Base-by-base conservation (phyloP, 2,329 filamentous ascomycete species). In the Myotisia sp. region DNA sequence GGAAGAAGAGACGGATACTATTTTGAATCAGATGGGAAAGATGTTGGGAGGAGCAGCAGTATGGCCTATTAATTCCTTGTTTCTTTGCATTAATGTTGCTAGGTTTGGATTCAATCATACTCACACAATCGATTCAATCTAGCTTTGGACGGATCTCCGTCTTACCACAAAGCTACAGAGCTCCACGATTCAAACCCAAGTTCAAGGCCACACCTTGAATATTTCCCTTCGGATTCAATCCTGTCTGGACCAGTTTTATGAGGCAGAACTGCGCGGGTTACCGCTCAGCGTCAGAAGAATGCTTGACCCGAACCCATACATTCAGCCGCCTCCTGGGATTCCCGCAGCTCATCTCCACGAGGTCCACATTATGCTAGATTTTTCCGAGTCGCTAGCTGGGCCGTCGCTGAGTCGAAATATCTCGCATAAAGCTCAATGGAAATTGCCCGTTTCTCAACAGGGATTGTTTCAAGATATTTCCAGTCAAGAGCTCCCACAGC, bases 101-200 rank as follows among this genome's bases (percentile, higher is more conserved):
- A 20, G 29, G 29, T 20, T 19, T 20, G 16, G 5, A 17, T 13
- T n/a, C 13, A 19, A 17, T 19, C 17, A 18, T 35, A 24, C 38
- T 19, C 8, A 6, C 1, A 2, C 12, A 4, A 12, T 29, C n/a
- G 29, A 24, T 22, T 6, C 36, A 8, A 22, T 27, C 20, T 37
- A 59, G 55, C 35, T 53, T 20, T 59, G 54, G 54, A 32, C 45
- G 2, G 45, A 52, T 17, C 38, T 56, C 40, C 20, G 38, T 27
- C 5, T 10, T 26, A 21, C 16, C 8, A 30, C 16, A 13, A 14
- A 16, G n/a, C 3, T 23, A 10, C 17, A 34, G 18, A 20, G 23
- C 19, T 4, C 16, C 26, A n/a, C 13, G 7, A 19, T 18, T 22
- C 6, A 6, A 12, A 34, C 9, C 7, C 6, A 28, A 7, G 8